phyloP scores from a whole-genome alignment of 192 early-diverging fungal species.

The Helicostylum pulchrum region DNA sequence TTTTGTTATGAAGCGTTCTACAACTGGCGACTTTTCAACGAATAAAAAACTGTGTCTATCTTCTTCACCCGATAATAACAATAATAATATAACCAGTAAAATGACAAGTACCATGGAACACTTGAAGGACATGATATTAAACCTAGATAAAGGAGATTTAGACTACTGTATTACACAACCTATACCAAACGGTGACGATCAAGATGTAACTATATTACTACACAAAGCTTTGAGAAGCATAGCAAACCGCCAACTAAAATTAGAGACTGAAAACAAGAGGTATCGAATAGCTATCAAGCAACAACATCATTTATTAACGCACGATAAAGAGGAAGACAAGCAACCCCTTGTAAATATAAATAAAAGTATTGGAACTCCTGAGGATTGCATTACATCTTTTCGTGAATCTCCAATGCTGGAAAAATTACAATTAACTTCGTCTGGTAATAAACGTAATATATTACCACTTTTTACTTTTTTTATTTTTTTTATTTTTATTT shows the following conservation, averaged over 20 bases:
- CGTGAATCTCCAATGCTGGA: slow-evolving; percentile 15
- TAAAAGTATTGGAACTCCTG: slow-evolving; percentile 17
- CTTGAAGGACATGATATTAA: slow-evolving; percentile 15
- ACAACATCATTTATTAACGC: slow-evolving; percentile 20
- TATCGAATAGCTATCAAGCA: slow-evolving; percentile 23
- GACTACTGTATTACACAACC: slow-evolving; percentile 24
- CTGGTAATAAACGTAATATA: neutral
- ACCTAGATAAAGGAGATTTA: slow-evolving; percentile 26
- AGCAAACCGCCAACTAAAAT: slow-evolving; percentile 15
- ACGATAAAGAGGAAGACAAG: neutral
- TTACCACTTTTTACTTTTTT: neutral
- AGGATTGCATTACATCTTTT: slow-evolving; percentile 17
- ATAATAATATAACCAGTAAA: neutral
- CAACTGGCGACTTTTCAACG: neutral
- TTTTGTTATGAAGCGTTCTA: slow-evolving; percentile 4
- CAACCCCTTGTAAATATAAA: slow-evolving; percentile 8
- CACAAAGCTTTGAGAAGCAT: slow-evolving; percentile 14
- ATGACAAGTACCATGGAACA: slow-evolving; percentile 13
- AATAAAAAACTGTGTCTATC: slow-evolving; percentile 1
- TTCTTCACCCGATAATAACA: neutral
- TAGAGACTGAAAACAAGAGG: slow-evolving; percentile 24
- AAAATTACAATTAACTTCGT: slow-evolving; percentile 12
- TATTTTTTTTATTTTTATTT: neutral
- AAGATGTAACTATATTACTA: slow-evolving; percentile 10
- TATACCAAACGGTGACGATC: neutral